These are phyloP conservation scores for Colletotrichum sp. DNA, from an alignment of 2,329 filamentous ascomycete genomes.

Conservation along the genomic window DNA sequence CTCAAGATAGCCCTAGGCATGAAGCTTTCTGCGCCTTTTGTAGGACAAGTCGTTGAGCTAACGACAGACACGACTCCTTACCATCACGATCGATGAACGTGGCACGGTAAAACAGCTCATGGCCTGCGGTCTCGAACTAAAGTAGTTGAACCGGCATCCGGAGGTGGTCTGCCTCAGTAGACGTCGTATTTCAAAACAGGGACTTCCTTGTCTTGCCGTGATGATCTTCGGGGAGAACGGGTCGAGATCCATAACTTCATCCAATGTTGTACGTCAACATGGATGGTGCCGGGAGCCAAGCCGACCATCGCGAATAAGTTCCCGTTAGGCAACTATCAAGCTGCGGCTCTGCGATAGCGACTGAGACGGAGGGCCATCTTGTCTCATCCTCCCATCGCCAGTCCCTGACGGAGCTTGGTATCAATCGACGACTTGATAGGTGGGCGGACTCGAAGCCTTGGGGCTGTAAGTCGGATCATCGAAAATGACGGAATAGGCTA, in stretches of 20 bases:
- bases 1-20: neutral
- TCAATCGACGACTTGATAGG: neutral
- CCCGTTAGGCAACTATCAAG: neutral
- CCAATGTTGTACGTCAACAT: neutral
- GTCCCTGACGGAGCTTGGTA: neutral
- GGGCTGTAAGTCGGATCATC: neutral
- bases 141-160: neutral
- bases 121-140: neutral
- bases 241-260: neutral
- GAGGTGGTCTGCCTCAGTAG: neutral
- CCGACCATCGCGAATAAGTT: neutral
- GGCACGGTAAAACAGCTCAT: neutral
- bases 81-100: neutral
- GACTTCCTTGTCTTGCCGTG: neutral
- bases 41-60: neutral
- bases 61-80: neutral
- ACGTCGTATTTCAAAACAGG: neutral
- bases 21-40: neutral
- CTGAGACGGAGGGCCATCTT: neutral
- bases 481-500: neutral
- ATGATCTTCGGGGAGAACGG: neutral
- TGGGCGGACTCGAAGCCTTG: neutral
- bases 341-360: conserved; percentile 8
- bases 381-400: neutral
- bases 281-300: neutral